These are phyloP conservation scores for Kodamaea sp. DNA, from an alignment of 1,139 yeast genomes.

Conservation along the genomic window DNA sequence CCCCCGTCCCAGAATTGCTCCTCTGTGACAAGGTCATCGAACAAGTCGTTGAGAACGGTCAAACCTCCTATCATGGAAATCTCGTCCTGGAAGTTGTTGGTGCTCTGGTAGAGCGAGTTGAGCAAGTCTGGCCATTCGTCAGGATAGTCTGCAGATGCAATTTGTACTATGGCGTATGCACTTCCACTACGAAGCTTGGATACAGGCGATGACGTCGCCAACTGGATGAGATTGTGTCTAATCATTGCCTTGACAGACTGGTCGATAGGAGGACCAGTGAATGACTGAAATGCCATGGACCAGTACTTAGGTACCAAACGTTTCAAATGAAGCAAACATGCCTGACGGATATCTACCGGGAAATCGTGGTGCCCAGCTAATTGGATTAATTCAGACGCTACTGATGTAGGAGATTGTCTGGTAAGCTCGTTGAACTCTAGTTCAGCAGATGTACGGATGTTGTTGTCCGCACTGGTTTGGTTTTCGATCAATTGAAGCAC, in stretches of 20 bases:
- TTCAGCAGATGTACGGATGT: conserved; percentile 36
- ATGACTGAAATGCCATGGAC: conserved; percentile 84
- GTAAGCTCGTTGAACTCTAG: conserved; percentile 30
- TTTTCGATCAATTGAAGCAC: conserved; percentile 24
- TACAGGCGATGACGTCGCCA: conserved; percentile 53
- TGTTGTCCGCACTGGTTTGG: conserved; percentile 43
- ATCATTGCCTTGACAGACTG: conserved; percentile 52
- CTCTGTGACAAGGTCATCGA: conserved; percentile 83
- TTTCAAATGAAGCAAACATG: conserved; percentile 69
- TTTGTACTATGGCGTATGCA: conserved; percentile 76
- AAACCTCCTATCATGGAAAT: conserved; percentile 62
- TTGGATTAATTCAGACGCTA: conserved; percentile 30
- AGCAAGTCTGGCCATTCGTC: conserved; percentile 91
- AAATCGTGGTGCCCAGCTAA: conserved; percentile 22
- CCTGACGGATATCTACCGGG: conserved; percentile 51
- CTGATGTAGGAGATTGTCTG: conserved; percentile 32
- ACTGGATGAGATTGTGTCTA: conserved; percentile 50
- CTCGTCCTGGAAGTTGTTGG: conserved; percentile 32
- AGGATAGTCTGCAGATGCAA: conserved; percentile 89
- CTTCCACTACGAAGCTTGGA: conserved; percentile 69
- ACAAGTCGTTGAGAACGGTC: conserved; percentile 70
- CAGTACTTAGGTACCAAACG: conserved; percentile 72
- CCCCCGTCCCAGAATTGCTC: conserved; percentile 83
- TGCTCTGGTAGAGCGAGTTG: conserved; percentile 43
- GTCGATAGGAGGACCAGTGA: conserved; percentile 63